Base-by-base conservation (phyloP, 148 eudicot genomes). In the Agrostemma githago region DNA sequence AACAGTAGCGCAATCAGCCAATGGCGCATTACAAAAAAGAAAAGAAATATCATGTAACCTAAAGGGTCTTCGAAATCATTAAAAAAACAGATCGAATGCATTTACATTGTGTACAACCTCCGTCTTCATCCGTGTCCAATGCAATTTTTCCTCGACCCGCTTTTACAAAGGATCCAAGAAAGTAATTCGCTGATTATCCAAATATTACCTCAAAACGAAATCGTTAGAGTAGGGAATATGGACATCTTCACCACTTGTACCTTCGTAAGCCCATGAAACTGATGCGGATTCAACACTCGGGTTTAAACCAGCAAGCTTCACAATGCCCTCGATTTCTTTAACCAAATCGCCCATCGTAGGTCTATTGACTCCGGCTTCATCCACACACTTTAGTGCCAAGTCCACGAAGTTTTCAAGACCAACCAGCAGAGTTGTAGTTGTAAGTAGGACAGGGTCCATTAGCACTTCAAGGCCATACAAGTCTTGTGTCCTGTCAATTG, bases 271-370 rank as follows among this genome's bases (percentile, higher is more conserved):
- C 51, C 78, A 77, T 6, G 98, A 90, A 19, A 79, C 56, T 10
- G 86, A 61, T 8, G 87, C 79, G 0, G 96, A 89, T 39, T 90
- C 98, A 61, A 79, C 72, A 70, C 80, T 83, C 2, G 92, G 93
- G 64, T 92, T 89, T 74, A 87, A 10, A 17, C 98, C 96, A 0
- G 92, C 89, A 1, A 83, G 76, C 80, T 85, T 80, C 86, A 89
- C 79, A 54, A 90, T 86, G 68, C 60, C 72, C 79, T 92, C 98
- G 4, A 92, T 82, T 82, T 89, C 90, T 85, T 86, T 90, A 3
- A 90, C 89, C 40, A 88, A 90, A 61, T 90, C 93, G 15, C 93
- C 85, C 98, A 90, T 90, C 5, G 82, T 79, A 19, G 98, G 96
- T 68, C 96, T 84, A 37, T 54, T 69, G 5, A 63, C 46, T 17